phyloP scores from a whole-genome alignment of 257 asterid genomes.

The Nicotiana otophora region DNA sequence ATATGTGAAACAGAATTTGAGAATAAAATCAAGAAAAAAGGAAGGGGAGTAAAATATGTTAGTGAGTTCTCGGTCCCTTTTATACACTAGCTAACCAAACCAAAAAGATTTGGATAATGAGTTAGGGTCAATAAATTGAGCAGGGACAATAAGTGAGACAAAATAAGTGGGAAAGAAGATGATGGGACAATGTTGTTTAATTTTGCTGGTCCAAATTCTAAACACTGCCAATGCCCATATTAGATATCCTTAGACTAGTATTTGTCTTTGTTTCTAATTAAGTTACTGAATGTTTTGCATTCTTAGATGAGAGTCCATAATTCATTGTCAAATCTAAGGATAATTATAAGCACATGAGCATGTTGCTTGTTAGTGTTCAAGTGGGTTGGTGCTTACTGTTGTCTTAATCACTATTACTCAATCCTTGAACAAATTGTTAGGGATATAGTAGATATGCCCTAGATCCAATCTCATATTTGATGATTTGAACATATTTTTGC shows the following conservation, averaged over 20 bases:
- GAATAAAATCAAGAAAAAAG: not conserved
- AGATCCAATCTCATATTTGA: no score
- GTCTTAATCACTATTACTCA: not conserved
- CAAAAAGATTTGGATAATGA: not conserved
- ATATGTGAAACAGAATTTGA: not conserved
- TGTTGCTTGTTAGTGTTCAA: not conserved
- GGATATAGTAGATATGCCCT: no score
- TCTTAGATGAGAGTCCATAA: not conserved
- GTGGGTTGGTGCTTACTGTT: not conserved
- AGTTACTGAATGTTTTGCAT: not conserved
- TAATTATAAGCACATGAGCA: no score
- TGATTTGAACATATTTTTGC: no score
- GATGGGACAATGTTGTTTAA: not conserved
- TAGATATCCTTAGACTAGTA: not conserved
- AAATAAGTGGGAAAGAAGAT: constrained; percentile 9
- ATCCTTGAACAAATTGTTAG: not conserved
- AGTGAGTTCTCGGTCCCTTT: not conserved
- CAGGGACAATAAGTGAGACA: not conserved
- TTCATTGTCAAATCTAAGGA: not conserved
- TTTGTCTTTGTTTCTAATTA: constrained; percentile 11
- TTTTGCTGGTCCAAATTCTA: not conserved
- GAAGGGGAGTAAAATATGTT: not conserved
- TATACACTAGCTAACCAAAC: not conserved
- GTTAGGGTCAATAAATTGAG: not conserved
- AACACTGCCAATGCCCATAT: not conserved